Base-by-base conservation (phyloP, 2,329 filamentous ascomycete species). In the Penicillium oxalicum region DNA sequence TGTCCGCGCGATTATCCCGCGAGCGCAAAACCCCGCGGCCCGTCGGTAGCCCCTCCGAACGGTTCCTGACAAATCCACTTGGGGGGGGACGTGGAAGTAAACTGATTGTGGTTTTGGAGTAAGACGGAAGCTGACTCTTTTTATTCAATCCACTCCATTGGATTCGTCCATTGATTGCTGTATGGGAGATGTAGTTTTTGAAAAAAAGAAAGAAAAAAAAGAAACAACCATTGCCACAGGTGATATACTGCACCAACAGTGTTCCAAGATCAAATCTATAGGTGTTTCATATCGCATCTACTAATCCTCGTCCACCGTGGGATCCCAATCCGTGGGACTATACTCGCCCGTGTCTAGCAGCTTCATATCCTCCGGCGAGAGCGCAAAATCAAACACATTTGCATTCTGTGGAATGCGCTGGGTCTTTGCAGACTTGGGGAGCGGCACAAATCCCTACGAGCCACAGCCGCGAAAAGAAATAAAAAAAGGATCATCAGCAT, bases 401-500 rank as follows among this genome's bases (percentile, higher is more conserved):
- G 73, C 70, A 54, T 85, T 85, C 62, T 83, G 79, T 54, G 79
- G 73, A 53, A 85, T 84, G 12, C 82, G 73, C 27, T 70, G 70
- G 2, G 75, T 75, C 0, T 78, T 83, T 9, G 77, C 77, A 9
- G 80, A 82, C 58, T 84, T 84, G 0, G 81, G 81, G 35, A 85
- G 67, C n/a, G 81, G 79, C 43, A 83, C 75, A 57, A 82, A 82
- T 7, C 78, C 79, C 77, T 80, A 45, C 32, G 36, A 27, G 8
- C 28, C 4, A 18, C 18, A 18, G 18, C 18, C 18, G 18, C 18
- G 18, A 32, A 32, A 32, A 4, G 2, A 11, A 35, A 13, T 6
- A 40, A 25, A 6, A 2, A 32, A 11, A 11, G 5, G 8, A 9
- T 34, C 29, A 26, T 9, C 27, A 18, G 18, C 13, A 25, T 13